Percentiles rank a stretch among this genome's conserved stretches.
Evolutionary conservation across 208 protist species (phyloP).

Genomic region (Wallacemonas sp.): DNA sequence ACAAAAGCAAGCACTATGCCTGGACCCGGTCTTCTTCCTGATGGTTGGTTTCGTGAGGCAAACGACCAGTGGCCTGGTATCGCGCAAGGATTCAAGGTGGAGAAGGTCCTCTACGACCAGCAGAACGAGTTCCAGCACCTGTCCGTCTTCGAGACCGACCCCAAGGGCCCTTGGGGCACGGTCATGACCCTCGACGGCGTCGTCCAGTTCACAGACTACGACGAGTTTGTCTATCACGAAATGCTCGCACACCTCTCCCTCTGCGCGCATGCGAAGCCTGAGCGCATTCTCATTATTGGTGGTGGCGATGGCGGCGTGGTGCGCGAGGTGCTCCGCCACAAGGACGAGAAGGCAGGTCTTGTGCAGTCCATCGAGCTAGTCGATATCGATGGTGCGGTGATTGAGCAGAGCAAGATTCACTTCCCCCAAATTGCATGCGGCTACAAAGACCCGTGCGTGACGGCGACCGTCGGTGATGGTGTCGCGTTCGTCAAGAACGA

Average conservation of each 20-base stretch:
- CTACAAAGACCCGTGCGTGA: slow-evolving; percentile 76
- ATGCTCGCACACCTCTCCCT: slow-evolving; percentile 97
- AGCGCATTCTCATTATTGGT: slow-evolving; percentile 96
- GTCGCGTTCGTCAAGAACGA: slow-evolving; percentile 74
- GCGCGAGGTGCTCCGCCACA: slow-evolving; percentile 95
- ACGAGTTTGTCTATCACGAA: slow-evolving; percentile 99
- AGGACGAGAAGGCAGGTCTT: slow-evolving; percentile 25
- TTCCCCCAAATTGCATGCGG: slow-evolving; percentile 83
- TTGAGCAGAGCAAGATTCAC: slow-evolving; percentile 83
- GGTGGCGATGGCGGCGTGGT: slow-evolving; percentile 98
- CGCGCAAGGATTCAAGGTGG: slow-evolving; percentile 83
- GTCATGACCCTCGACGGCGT: slow-evolving; percentile 97
- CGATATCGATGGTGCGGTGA: slow-evolving; percentile 95
- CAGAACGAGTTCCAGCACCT: slow-evolving; percentile 87
- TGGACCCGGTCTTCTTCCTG: slow-evolving; percentile 65
- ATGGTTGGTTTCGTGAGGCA: slow-evolving; percentile 93
- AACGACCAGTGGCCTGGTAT: slow-evolving; percentile 90
- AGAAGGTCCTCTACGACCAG: slow-evolving; percentile 86
- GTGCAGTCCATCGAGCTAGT: slow-evolving; percentile 94
- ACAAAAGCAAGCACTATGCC: slow-evolving; percentile 33
- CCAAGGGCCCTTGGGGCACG: slow-evolving; percentile 92
- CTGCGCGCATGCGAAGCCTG: slow-evolving; percentile 86
- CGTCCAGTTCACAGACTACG: slow-evolving; percentile 96
- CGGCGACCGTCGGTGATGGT: slow-evolving; percentile 80
- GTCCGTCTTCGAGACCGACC: slow-evolving; percentile 84